These are phyloP conservation scores for Solanum corneliomulleri DNA, from an alignment of 257 asterid genomes.

Conservation along the genomic window DNA sequence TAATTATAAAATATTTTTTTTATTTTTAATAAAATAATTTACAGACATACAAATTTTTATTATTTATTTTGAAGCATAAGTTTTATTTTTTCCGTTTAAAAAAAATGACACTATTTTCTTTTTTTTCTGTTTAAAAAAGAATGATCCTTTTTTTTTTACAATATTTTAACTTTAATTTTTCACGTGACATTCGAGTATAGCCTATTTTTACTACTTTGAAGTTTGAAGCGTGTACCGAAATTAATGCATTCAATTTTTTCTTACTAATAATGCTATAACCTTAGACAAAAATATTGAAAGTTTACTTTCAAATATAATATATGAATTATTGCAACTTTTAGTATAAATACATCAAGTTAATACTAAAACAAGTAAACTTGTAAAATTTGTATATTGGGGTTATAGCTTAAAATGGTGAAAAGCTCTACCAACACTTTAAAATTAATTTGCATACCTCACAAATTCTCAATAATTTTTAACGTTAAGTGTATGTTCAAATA, in stretches of 20 bases:
- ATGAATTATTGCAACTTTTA: not conserved
- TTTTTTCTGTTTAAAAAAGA: too few species aligned
- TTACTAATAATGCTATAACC: not conserved
- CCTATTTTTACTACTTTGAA: not conserved
- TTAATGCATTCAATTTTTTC: not conserved
- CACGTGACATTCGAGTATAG: not conserved
- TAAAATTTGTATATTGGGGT: not conserved
- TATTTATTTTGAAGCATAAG: too few species aligned
- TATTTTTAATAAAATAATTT: too few species aligned
- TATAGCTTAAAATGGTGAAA: not conserved
- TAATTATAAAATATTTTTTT: too few species aligned
- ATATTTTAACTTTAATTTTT: too few species aligned
- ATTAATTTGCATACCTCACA: not conserved
- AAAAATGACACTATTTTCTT: too few species aligned
- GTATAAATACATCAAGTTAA: not conserved
- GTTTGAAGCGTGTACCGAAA: too few species aligned
- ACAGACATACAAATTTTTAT: fast-evolving
- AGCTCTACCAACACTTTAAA: not conserved
- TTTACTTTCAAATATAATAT: not conserved
- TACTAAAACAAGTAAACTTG: not conserved
- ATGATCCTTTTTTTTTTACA: too few species aligned
- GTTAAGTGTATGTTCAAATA: not conserved
- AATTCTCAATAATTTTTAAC: not conserved
- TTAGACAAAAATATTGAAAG: too few species aligned
- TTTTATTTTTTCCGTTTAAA: fast-evolving